Evolutionary conservation across 2,329 filamentous ascomycete species (phyloP), one percentile per base, ranked within the genome.

Genomic region (Sporothrix globosa): DNA sequence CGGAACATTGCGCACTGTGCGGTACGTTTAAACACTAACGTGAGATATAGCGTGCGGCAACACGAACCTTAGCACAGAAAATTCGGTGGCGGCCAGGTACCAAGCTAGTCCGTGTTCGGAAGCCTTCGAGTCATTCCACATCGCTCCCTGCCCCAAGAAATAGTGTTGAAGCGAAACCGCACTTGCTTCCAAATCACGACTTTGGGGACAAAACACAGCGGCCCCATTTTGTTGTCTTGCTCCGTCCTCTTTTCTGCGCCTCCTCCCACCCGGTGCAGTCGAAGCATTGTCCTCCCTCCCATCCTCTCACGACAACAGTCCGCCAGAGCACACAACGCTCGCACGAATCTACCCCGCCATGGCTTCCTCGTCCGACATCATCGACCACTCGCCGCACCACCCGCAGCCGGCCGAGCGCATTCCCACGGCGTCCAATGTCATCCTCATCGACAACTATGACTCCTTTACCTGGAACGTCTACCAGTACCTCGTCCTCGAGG

Each of bases 391-490:
- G 72, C 93, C 94, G 76, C 90, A 91, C 78, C 90, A 97, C 80
- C 92, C 92, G 72, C 87, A 91, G 73, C 90, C 91, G 68, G 90
- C 90, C 41, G 84, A 89, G 68, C 89, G 90, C 48, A 84, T 97
- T 68, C 80, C 90, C 30, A 93, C 90, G 67, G 96, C 96, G 34
- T 92, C 91, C 70, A 98, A 98, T 81, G 86, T 99, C 71, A 87
- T 99, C 73, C 86, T 99, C 74, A 97, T 99, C 77, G 96, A 99
- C 85, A 99, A 99, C 82, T 99, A 98, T 81, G 96, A 99, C 81
- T 98, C 96, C 3, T 99, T 99, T 80, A 97, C 95, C 71, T 99
- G 94, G 93, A 99, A 99, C 78, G 93, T 99, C 71, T 99, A 98
- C 80, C 96, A 99, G 81, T 99, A 99, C 77, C 88, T 99, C 1